Base-by-base conservation (phyloP, 2,329 filamentous ascomycete species). In the Fusarium udum region DNA sequence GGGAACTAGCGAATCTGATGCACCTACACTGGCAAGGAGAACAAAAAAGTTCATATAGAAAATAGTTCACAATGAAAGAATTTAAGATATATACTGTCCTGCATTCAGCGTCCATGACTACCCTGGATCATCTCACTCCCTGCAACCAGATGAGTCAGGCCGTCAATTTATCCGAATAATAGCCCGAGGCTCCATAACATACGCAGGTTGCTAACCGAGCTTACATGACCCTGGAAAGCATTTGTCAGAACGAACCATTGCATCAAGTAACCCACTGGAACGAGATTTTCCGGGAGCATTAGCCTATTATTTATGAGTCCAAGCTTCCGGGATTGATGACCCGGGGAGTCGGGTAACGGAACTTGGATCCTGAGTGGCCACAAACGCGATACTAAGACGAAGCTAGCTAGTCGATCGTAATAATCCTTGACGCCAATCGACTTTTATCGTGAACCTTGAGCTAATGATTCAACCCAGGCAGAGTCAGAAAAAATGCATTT, bases 41-140 rank as follows among this genome's bases (percentile, higher is more conserved):
- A 10, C 0, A 6, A 14, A 14, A n/a, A n/a, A 10, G 8, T 22
- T 1, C 15, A n/a, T 0, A 14, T 28, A 20, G 18, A 6, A 3
- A 14, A 7, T 14, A 28, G 12, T 28, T 26, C 18, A 20, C 9
- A 46, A 20, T 46, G 5, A 14, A 28, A 26, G 43, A 20, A 4
- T 28, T 45, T 12, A 22, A 40, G 11, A 3, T 26, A 46, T 28
- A 20, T 14, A 14, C 4, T 14, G 18, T 45, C 26, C 9, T 6
- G 22, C 7, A 18, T n/a, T 18, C 6, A 4, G 22, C 13, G 14
- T 16, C 6, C 3, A 16, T 13, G 12, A 8, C 15, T 32, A 32
- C 53, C 53, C 53, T 43, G 5, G 4, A 56, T 31, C 24, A 7
- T 10, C 11, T 14, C 26, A 26, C 2, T 15, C 15, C 14, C 7